Conservation (phyloP, 108 stramenopile species). For the Chaetoceros tenuissimus region DNA sequence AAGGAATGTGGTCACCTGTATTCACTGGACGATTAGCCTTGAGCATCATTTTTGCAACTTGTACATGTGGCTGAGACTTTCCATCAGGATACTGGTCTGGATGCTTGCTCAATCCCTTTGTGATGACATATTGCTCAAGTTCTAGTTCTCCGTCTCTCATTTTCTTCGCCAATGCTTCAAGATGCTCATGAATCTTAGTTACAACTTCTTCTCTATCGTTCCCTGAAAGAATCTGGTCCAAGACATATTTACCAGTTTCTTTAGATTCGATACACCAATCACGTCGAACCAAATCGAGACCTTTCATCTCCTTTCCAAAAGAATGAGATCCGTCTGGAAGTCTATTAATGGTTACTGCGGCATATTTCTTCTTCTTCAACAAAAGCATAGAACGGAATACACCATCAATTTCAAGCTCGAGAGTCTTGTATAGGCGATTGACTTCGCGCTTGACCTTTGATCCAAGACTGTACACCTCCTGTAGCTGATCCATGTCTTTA, state of each 20-base stretch:
- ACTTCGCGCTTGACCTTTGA: constrained; percentile 92
- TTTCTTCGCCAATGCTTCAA: constrained; percentile 79
- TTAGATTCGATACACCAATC: constrained; percentile 99
- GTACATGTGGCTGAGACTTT: constrained; percentile 91
- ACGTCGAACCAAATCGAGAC: constrained; percentile 96
- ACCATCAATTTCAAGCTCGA: constrained; percentile 98
- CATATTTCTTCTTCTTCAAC: constrained; percentile 99
- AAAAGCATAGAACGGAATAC: constrained; percentile 94
- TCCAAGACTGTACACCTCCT: constrained; percentile 67
- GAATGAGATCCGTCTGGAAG: constrained; percentile 54
- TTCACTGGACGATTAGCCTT: constrained; percentile 87
- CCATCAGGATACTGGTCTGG: constrained; percentile 98
- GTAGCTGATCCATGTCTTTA: constrained; percentile 46
- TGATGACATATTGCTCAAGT: constrained; percentile 92
- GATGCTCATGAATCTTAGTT: constrained; percentile 79
- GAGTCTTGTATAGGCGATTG: constrained; percentile 94
- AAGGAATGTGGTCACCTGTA: constrained; percentile 98
- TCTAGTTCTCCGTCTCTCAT: constrained; percentile 82
- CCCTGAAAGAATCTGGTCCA: constrained; percentile 91
- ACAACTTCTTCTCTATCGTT: constrained; percentile 86
- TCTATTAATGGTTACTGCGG: constrained; percentile 81
- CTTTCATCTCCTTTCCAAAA: constrained; percentile 85
- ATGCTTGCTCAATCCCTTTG: constrained; percentile 98
- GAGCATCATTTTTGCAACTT: constrained; percentile 95
- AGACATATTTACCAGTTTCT: constrained; percentile 86